phyloP scores from a whole-genome alignment of 306 rosid species.

The Vigna radiata region DNA sequence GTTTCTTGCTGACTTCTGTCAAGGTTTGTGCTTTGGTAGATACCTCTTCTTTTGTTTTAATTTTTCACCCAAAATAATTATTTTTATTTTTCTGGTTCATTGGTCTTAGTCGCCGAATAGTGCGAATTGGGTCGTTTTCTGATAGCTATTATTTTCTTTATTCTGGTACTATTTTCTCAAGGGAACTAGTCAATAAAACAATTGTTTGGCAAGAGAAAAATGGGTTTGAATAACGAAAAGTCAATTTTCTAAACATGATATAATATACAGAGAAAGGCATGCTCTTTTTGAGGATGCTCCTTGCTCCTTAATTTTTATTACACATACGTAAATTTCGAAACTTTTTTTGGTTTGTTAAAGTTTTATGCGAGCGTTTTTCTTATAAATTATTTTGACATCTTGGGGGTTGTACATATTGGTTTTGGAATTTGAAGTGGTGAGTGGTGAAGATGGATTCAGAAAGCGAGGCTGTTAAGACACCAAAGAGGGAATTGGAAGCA shows the following conservation, averaged over 20 bases:
- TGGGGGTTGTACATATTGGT: slow-evolving; percentile 14
- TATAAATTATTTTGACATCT: not conserved
- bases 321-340: not conserved
- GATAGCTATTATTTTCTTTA: slow-evolving; percentile 47
- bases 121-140: slow-evolving; percentile 62
- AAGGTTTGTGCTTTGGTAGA: slow-evolving; percentile 46
- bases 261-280: slow-evolving; percentile 19
- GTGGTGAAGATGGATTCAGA: slow-evolving; percentile 58
- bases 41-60: not conserved
- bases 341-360: not conserved
- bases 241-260: slow-evolving; percentile 23
- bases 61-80: not conserved
- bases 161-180: slow-evolving; percentile 19
- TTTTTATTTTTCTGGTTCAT: slow-evolving; percentile 42
- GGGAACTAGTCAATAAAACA: slow-evolving; percentile 34
- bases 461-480: slow-evolving; percentile 47
- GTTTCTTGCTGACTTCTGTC: slow-evolving; percentile 48
- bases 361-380: not conserved
- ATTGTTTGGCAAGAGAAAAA: slow-evolving; percentile 48
- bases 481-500: slow-evolving; percentile 47
- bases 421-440: slow-evolving; percentile 39
- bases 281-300: slow-evolving; percentile 8
- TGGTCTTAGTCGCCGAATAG: slow-evolving; percentile 46
- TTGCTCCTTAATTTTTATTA: not conserved
- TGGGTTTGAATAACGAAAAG: slow-evolving; percentile 42